Percentiles rank a stretch among this genome's conserved stretches.
Evolutionary conservation across 1,284 basidiomycete species (phyloP).

Genomic region (Puccinia polysora): DNA sequence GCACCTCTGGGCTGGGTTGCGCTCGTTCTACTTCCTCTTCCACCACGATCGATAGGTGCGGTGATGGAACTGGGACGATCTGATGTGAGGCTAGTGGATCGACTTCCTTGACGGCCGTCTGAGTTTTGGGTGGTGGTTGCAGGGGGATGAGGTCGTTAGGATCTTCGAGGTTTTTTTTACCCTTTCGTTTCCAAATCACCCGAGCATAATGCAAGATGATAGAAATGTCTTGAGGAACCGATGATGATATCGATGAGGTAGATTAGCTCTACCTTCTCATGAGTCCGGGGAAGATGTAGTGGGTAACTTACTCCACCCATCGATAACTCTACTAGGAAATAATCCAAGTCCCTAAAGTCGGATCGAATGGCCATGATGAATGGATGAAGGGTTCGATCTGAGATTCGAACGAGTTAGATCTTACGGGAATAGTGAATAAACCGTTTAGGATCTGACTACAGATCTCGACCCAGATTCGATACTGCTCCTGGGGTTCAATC

Average conservation of each 20-base stretch:
- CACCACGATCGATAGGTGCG: not conserved
- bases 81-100: not conserved
- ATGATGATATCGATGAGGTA: not conserved
- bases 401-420: not conserved
- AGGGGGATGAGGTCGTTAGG: conserved; percentile 26
- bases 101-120: too few species aligned
- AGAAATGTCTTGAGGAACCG: conserved; percentile 3
- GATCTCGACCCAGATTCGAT: conserved; percentile 39
- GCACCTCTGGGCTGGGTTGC: too few species aligned
- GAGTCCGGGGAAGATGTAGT: not conserved
- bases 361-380: too few species aligned
- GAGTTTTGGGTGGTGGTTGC: not conserved
- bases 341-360: conserved; percentile 22
- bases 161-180: conserved; percentile 8
- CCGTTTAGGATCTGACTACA: conserved; percentile 42
- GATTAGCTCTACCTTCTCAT: not conserved
- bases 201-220: conserved; percentile 31
- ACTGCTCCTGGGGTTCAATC: conserved; percentile 18
- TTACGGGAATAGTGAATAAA: conserved; percentile 38
- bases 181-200: conserved; percentile 22
- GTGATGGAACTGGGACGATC: not conserved
- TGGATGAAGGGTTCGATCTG: not conserved
- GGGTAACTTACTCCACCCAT: conserved; percentile 28
- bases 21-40: conserved; percentile 12
- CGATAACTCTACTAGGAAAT: conserved; percentile 31